Evolutionary conservation across 176 grass and related monocot genomes (phyloP).

Genomic region (Triticum turgidum): DNA sequence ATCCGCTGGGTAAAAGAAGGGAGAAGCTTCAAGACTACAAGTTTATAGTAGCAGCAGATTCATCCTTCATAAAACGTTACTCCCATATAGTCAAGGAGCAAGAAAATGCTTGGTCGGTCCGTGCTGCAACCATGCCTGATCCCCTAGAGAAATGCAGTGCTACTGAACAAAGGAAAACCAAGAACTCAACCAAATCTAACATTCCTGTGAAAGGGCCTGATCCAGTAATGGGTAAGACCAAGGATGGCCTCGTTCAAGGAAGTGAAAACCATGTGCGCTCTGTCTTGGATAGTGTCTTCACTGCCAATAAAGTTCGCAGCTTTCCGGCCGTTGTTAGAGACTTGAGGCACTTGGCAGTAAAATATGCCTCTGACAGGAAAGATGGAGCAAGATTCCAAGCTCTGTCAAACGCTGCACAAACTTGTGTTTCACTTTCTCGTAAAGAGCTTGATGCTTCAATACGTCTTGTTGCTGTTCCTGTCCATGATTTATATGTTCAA

Average conservation of each 20-base stretch:
- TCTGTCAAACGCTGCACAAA: slow-evolving; percentile 50
- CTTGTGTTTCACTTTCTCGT: slow-evolving; percentile 42
- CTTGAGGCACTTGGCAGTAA: slow-evolving; percentile 57
- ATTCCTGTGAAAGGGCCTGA: slow-evolving; percentile 24
- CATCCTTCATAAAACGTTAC: slow-evolving; percentile 53
- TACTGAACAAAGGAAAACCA: slow-evolving; percentile 23
- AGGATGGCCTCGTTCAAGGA: slow-evolving; percentile 37
- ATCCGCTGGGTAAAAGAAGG: slow-evolving; percentile 49
- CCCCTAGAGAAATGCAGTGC: not conserved
- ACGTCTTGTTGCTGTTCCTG: slow-evolving; percentile 27
- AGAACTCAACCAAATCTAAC: slow-evolving; percentile 28
- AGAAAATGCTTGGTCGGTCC: slow-evolving; percentile 52
- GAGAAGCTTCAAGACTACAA: slow-evolving; percentile 45
- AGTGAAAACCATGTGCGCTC: slow-evolving; percentile 26
- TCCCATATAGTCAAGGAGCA: slow-evolving; percentile 55
- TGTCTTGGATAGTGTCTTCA: slow-evolving; percentile 50
- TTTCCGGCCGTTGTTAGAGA: slow-evolving; percentile 54
- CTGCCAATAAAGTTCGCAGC: slow-evolving; percentile 54
- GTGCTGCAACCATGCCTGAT: slow-evolving; percentile 11
- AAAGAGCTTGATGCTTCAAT: slow-evolving; percentile 31
- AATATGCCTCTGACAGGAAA: slow-evolving; percentile 52
- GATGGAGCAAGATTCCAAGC: slow-evolving; percentile 46
- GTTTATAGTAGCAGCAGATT: slow-evolving; percentile 53
- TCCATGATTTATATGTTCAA: slow-evolving; percentile 57
- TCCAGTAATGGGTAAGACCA: slow-evolving; percentile 30